Evolutionary conservation across 1,139 yeast genomes (phyloP), one percentile per base, ranked within the genome.

Genomic region (Yamadazyma sp.): DNA sequence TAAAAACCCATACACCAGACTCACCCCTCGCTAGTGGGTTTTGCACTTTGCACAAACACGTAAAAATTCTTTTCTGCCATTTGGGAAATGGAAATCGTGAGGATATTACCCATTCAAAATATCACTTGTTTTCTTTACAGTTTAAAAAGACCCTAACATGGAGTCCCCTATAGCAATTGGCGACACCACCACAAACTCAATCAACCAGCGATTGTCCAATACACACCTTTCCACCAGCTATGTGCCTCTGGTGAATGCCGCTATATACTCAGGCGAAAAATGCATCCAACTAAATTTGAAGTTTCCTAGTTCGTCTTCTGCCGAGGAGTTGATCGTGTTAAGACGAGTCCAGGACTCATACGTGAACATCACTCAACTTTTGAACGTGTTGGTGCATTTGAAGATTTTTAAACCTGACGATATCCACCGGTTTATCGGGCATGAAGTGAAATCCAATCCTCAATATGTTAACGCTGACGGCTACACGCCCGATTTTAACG

Each of bases 141-240:
- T 9, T 27, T 7, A 25, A 26, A n/a, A n/a, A n/a, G 29, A 27
- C 29, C 29, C 29, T 29, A 27, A 14, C 32, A 70, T 70, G 76
- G 76, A 71, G 35, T 69, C 75, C 9, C 77, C 77, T n/a, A 53
- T 67, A 36, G 55, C 67, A 40, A 56, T 66, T 23, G 76, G 77
- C 33, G 76, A 71, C 51, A 50, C 63, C 38, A 70, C 76, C 41
- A 64, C 76, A 29, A 61, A 61, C 43, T 67, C 73, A 28, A 70
- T 71, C 22, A 65, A 60, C 50, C 57, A 61, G 48, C 59, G 63
- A 33, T 57, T 71, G 36, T 53, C 51, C 29, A 66, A 62, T 20
- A 70, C 76, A 6, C 74, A 67, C 43, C 17, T 31, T 17, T 45
- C 58, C 10, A 50, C 57, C 14, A 45, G 46, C 31, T 48, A 40